Percentiles rank a stretch among this genome's conserved stretches.
These are phyloP conservation scores for Micractinium conductrix DNA, from an alignment of 139 green algal genomes.

Conservation along the genomic window DNA sequence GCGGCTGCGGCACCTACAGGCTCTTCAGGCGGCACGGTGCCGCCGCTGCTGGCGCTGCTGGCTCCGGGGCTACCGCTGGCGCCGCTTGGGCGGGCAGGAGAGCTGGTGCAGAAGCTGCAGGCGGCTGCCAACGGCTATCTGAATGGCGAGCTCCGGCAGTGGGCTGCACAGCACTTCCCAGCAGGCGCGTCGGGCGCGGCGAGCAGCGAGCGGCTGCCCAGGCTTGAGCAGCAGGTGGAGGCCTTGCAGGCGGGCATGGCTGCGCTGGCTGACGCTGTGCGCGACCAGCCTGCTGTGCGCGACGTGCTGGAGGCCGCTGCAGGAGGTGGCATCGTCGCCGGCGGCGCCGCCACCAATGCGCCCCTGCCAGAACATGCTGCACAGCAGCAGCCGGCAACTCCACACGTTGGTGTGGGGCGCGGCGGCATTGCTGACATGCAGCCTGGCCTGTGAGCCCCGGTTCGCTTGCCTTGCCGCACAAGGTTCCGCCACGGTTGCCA, in stretches of 20 bases:
- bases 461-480: too few relatives aligned
- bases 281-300: neutral
- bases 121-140: too few relatives aligned
- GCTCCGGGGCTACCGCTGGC: too few relatives aligned
- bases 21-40: too few relatives aligned
- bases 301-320: neutral
- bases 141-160: neutral
- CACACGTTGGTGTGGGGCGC: too few relatives aligned
- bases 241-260: neutral
- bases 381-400: too few relatives aligned
- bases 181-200: too few relatives aligned
- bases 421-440: too few relatives aligned
- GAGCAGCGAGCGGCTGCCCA: too few relatives aligned
- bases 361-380: neutral
- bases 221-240: neutral
- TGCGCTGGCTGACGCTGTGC: neutral
- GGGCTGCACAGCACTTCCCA: neutral
- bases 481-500: too few relatives aligned
- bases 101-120: neutral
- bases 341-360: neutral
- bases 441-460: too few relatives aligned
- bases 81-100: neutral
- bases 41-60: neutral
- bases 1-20: too few relatives aligned
- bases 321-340: neutral